Conservation (phyloP, 1,139 yeast genomes). For the Schwanniomyces etchellsii region DNA sequence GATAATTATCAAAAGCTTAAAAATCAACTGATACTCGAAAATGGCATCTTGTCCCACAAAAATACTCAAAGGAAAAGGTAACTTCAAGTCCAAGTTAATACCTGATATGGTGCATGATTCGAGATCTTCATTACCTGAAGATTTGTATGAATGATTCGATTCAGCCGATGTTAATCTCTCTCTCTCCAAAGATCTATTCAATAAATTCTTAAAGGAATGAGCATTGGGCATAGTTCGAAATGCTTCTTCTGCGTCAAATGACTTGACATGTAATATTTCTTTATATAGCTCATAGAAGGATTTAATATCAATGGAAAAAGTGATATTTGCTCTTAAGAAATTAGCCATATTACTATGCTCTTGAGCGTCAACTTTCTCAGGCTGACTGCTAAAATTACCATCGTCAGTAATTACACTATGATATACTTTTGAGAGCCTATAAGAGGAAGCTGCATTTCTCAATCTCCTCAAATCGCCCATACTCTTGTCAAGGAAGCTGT, state of each 20-base stretch:
- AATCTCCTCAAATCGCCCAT: slow-evolving; percentile 31
- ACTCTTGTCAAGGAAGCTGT: slow-evolving; percentile 33
- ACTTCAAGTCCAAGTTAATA: slow-evolving; percentile 57
- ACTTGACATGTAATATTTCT: slow-evolving; percentile 58
- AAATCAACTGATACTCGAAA: slow-evolving; percentile 74
- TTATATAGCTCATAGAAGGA: slow-evolving; percentile 55
- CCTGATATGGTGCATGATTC: slow-evolving; percentile 31
- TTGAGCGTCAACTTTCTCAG: not conserved
- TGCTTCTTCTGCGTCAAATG: slow-evolving; percentile 56
- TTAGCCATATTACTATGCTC: slow-evolving; percentile 7
- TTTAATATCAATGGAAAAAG: slow-evolving; percentile 25
- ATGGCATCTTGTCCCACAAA: slow-evolving; percentile 66
- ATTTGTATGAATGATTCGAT: slow-evolving; percentile 7
- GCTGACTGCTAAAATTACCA: not conserved
- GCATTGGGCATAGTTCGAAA: slow-evolving; percentile 35
- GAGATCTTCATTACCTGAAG: slow-evolving; percentile 42
- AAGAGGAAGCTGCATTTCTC: slow-evolving; percentile 25
- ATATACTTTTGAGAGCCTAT: slow-evolving; percentile 23
- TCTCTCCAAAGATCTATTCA: slow-evolving; percentile 33
- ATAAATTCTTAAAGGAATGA: slow-evolving; percentile 26
- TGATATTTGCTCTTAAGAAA: slow-evolving; percentile 16
- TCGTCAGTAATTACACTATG: slow-evolving; percentile 13
- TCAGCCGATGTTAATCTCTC: slow-evolving; percentile 12
- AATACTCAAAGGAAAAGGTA: slow-evolving; percentile 86
- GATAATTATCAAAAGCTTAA: slow-evolving; percentile 62